These are phyloP conservation scores for Lentinula aciculospora DNA, from an alignment of 768 basidiomycete genomes.

Conservation along the genomic window DNA sequence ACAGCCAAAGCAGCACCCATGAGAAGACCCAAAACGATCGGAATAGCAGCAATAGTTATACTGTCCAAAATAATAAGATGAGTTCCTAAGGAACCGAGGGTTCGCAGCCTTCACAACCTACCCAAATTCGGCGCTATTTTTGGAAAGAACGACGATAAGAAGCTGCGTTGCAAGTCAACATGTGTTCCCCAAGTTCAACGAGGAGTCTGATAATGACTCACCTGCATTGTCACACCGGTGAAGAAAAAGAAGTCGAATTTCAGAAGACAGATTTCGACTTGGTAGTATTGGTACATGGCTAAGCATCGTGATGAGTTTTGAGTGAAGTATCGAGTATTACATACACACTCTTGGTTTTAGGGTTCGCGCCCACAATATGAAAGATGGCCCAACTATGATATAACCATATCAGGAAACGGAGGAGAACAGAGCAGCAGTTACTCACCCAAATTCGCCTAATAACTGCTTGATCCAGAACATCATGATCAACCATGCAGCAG, in stretches of 20 bases:
- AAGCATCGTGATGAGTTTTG: constrained; percentile 3
- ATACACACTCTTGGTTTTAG: constrained; percentile 72
- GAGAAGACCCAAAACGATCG: constrained; percentile 66
- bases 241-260: constrained; percentile 92
- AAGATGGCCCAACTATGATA: constrained; percentile 78
- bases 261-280: constrained; percentile 81
- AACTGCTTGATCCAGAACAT: constrained; percentile 66
- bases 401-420: background rate
- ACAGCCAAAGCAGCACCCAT: constrained; percentile 64
- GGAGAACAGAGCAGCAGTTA: background rate
- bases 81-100: background rate
- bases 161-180: constrained; percentile 39
- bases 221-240: constrained; percentile 86
- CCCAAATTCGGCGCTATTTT: constrained; percentile 69
- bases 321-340: background rate
- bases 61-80: background rate
- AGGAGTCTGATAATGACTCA: constrained; percentile 17
- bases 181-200: background rate
- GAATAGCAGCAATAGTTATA: constrained; percentile 78
- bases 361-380: constrained; percentile 83
- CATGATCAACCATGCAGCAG: constrained; percentile 58
- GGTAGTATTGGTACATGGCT: constrained; percentile 89
- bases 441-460: constrained; percentile 80
- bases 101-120: background rate
- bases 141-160: constrained; percentile 68